These are phyloP conservation scores for Leccinum angustisporum DNA, from an alignment of 1,284 basidiomycete species.

Conservation along the genomic window DNA sequence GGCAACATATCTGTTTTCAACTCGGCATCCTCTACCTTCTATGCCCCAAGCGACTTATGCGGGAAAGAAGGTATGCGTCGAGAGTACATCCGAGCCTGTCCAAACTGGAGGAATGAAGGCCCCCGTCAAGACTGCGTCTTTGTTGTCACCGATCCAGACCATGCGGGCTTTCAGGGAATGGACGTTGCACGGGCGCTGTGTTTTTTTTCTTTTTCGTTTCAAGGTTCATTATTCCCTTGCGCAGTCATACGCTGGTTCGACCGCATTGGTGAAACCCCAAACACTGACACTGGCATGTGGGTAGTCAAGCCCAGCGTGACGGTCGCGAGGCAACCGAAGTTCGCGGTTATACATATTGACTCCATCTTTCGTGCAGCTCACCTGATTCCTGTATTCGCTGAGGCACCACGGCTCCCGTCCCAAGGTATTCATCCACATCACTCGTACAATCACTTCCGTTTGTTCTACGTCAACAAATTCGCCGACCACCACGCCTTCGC, in stretches of 20 bases:
- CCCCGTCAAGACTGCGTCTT: constrained; percentile 10
- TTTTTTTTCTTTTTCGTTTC: not conserved
- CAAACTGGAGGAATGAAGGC: constrained; percentile 4
- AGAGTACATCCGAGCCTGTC: constrained; percentile 5
- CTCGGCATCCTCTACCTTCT: constrained; percentile 1
- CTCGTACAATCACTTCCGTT: too few relatives aligned
- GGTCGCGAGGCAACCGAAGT: too few relatives aligned
- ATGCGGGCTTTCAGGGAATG: not conserved
- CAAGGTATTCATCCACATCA: too few relatives aligned
- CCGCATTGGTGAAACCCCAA: not conserved
- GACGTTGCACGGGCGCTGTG: not conserved
- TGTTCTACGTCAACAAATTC: too few relatives aligned
- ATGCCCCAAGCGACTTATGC: constrained; percentile 12
- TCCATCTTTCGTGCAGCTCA: too few relatives aligned
- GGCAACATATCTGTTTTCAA: constrained; percentile 7
- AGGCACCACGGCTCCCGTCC: too few relatives aligned
- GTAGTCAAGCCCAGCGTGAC: too few relatives aligned
- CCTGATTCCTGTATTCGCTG: too few relatives aligned
- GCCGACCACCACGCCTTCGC: too few relatives aligned
- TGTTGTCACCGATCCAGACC: not conserved
- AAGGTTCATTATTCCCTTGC: constrained; percentile 2
- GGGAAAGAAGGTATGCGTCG: constrained; percentile 7
- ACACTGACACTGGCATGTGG: not conserved
- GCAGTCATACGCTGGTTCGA: constrained; percentile 12
- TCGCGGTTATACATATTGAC: too few relatives aligned